Conservation (phyloP, 2,329 filamentous ascomycete species). For the Microsporum audouinii region DNA sequence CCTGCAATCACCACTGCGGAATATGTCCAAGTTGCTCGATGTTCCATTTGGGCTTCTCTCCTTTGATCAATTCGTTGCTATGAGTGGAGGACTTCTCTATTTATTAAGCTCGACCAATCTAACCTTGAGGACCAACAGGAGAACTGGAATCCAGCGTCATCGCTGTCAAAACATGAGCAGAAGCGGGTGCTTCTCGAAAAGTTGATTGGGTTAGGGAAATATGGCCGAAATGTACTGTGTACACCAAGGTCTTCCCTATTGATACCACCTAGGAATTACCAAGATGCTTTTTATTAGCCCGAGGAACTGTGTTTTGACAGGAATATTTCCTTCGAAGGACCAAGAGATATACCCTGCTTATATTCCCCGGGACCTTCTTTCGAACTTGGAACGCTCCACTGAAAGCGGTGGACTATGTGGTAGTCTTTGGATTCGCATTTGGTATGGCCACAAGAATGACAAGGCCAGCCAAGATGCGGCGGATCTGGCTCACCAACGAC, state of each 20-base stretch:
- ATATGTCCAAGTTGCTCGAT: neutral
- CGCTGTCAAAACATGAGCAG: neutral
- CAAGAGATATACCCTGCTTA: neutral
- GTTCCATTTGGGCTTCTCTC: neutral
- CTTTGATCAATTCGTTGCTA: neutral
- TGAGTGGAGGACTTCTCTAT: neutral
- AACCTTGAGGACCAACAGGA: neutral
- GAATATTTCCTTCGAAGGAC: neutral
- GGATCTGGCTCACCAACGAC: neutral
- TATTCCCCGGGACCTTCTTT: neutral
- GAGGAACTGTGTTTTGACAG: neutral
- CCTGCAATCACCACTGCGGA: neutral
- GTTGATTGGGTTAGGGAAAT: neutral
- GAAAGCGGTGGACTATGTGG: neutral
- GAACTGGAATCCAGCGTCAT: neutral
- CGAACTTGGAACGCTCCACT: neutral
- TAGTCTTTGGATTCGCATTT: neutral
- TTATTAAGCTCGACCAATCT: neutral
- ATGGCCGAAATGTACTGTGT: neutral
- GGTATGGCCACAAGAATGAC: neutral
- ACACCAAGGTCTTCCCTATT: neutral
- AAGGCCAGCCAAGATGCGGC: neutral
- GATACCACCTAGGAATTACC: neutral
- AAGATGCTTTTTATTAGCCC: neutral
- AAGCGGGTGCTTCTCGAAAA: neutral